Conservation (phyloP, 2,329 filamentous ascomycete species). For the Coniochaeta prunicola region DNA sequence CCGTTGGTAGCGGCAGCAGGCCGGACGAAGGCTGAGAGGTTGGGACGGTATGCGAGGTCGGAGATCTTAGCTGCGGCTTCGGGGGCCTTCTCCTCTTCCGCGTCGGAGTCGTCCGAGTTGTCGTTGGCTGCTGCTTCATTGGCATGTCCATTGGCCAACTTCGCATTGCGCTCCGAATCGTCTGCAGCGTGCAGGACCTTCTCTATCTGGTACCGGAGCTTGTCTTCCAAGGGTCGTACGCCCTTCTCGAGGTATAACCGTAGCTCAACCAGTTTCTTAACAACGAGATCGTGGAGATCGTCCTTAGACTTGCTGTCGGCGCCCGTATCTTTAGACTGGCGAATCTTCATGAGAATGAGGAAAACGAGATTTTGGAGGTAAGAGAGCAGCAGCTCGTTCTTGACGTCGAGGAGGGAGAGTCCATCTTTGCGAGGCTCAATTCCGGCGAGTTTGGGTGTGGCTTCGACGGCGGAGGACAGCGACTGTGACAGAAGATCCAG, state of each 20-base stretch:
- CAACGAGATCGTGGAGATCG: constrained; percentile 57
- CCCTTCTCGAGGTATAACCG: constrained; percentile 92
- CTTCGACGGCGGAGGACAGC: constrained; percentile 57
- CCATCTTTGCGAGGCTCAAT: constrained; percentile 74
- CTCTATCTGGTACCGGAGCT: constrained; percentile 92
- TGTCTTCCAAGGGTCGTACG: constrained; percentile 80
- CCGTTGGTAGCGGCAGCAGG: constrained; percentile 19
- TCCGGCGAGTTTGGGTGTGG: constrained; percentile 52
- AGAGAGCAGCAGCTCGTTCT: constrained; percentile 94
- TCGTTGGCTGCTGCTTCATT: constrained; percentile 20
- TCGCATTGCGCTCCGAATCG: constrained; percentile 49
- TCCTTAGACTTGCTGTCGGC: constrained; percentile 22
- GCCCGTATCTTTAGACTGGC: constrained; percentile 35
- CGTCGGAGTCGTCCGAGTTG: constrained; percentile 27
- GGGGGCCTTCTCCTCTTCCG: constrained; percentile 27
- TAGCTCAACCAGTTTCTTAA: constrained; percentile 83
- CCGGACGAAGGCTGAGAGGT: constrained; percentile 28
- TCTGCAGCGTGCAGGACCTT: constrained; percentile 86
- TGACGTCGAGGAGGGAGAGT: constrained; percentile 89
- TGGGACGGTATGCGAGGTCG: constrained; percentile 26
- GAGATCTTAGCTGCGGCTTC: constrained; percentile 15
- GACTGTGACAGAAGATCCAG: constrained; percentile 49
- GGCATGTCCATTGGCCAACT: constrained; percentile 16
- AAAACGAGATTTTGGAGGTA: constrained; percentile 95
- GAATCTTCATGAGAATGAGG: constrained; percentile 73